Conservation (phyloP, 257 asterid species). For the Nicotiana otophora region DNA sequence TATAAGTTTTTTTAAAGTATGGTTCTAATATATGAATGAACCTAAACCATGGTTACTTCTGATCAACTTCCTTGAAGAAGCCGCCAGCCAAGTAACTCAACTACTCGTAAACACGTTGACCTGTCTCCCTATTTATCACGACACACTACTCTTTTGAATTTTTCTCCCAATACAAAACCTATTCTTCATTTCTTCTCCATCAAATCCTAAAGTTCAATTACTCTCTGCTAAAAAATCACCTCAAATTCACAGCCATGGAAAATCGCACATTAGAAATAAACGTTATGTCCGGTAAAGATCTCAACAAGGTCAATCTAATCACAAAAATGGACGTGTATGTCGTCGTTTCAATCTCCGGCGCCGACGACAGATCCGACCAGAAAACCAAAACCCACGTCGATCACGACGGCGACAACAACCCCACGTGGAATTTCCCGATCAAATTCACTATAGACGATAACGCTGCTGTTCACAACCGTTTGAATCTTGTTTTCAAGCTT, state of each 20-base stretch:
- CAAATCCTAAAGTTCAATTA: background rate
- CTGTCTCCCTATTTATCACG: background rate
- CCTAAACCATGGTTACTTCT: constrained; percentile 14
- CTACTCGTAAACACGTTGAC: background rate
- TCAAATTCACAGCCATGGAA: constrained; percentile 35
- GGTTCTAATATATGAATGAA: background rate
- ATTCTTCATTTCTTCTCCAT: background rate
- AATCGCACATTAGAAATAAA: constrained; percentile 43
- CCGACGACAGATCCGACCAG: constrained; percentile 29
- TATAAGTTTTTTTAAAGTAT: background rate
- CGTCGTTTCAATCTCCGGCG: constrained; percentile 57
- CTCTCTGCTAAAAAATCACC: background rate
- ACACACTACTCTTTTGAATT: too few species aligned
- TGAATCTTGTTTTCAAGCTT: constrained; percentile 44
- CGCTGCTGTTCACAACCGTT: constrained; percentile 51
- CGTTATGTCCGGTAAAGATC: constrained; percentile 46
- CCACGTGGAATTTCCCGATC: constrained; percentile 61
- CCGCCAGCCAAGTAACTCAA: background rate
- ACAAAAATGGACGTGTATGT: constrained; percentile 59
- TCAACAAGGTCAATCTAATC: constrained; percentile 51
- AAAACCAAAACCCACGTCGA: constrained; percentile 45
- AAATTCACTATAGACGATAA: constrained; percentile 57
- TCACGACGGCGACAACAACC: constrained; percentile 46
- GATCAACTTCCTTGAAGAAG: background rate
- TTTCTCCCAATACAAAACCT: background rate